Evolutionary conservation across 768 basidiomycete species (phyloP), one percentile per base, ranked within the genome.

Genomic region (Amyloporia xantha): DNA sequence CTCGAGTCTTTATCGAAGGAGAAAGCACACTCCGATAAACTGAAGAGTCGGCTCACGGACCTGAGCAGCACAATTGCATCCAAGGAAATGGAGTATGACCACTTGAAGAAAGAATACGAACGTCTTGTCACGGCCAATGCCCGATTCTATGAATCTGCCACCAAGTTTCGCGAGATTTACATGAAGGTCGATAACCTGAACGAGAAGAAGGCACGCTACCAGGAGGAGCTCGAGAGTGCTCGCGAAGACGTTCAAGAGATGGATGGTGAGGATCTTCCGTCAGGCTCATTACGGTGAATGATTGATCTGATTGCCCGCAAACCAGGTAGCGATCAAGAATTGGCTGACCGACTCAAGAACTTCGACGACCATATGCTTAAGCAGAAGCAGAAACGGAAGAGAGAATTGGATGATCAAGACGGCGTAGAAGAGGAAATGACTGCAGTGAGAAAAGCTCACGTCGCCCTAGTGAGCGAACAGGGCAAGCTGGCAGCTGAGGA

Each of bases 141-240:
- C 46, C 82, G 77, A 50, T 93, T 93, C 63, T 84, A 90, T 58
- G 87, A 95, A 43, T 76, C 81, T 39, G 84, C 89, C 2, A 82
- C 81, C 19, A 86, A 86, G 60, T 96, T 97, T 62, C 78, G 90
- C 49, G 89, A 96, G 65, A 74, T 86, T 47, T 93, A 87, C 59
- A 67, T 84, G 47, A 80, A 79, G 57, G 77, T 84, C 19, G 80
- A 86, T 48, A 74, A 71, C 51, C 64, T 89, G 40, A 70, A 82
- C 47, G 73, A 79, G 51, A 78, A 76, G 58, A 84, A 84, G 59
- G 61, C 70, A n/a, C 75, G 78, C 41, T 70, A 81, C 46, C 72
- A 84, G 55, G 66, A 68, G 11, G 84, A 91, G 37, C 71, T 87
- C 30, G 71, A 73, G 1, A 78, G 82, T 24, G 73, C 82, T 5